Evolutionary conservation across 176 grass and related monocot species (phyloP).

Genomic region (Triticum dicoccoides): DNA sequence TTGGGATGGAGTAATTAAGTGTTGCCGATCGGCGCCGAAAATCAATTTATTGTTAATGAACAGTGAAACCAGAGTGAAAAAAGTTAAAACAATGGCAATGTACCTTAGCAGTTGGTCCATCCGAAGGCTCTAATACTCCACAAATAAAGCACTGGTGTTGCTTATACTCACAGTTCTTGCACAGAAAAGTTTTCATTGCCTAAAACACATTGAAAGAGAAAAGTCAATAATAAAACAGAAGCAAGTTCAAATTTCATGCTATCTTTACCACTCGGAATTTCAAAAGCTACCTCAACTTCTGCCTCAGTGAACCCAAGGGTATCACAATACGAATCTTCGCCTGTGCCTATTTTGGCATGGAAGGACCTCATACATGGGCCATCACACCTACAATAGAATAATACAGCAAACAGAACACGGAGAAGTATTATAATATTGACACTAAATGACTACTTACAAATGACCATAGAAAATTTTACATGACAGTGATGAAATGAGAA

Average conservation of each 20-base stretch:
- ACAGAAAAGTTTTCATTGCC: slow-evolving; percentile 77
- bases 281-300: slow-evolving; percentile 63
- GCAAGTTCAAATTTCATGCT: slow-evolving; percentile 21
- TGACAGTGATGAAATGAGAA: slow-evolving; percentile 23
- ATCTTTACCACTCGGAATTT: slow-evolving; percentile 8
- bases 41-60: not conserved
- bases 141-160: slow-evolving; percentile 94
- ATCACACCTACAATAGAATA: slow-evolving; percentile 70
- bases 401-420: slow-evolving; percentile 8
- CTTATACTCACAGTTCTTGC: slow-evolving; percentile 79
- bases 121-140: slow-evolving; percentile 71
- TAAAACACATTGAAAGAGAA: slow-evolving; percentile 30
- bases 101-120: slow-evolving; percentile 74
- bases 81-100: slow-evolving; percentile 12
- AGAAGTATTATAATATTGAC: slow-evolving; percentile 9
- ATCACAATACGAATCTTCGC: slow-evolving; percentile 64
- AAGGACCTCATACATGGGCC: slow-evolving; percentile 93
- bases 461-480: not conserved
- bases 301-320: slow-evolving; percentile 59
- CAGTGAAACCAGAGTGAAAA: not conserved
- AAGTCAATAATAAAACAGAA: slow-evolving; percentile 29
- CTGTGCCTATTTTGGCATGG: slow-evolving; percentile 68
- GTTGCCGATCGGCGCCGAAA: not conserved
- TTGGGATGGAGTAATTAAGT: not conserved
- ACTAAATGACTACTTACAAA: not conserved